Conservation (phyloP, 257 asterid genomes). For the Primulina huaijiensis region DNA sequence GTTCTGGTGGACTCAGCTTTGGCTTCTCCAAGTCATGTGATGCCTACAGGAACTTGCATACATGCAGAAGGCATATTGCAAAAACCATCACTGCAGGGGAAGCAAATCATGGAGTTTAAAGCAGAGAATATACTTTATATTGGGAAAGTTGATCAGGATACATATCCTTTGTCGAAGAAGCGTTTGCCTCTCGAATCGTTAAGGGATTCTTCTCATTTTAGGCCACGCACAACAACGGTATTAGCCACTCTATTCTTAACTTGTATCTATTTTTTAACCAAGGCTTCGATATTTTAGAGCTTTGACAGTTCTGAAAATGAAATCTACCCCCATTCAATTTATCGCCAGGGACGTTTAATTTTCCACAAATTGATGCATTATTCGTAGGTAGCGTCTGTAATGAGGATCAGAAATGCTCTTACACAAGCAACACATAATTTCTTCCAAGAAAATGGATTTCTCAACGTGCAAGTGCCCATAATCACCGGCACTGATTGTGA, state of each 20-base stretch:
- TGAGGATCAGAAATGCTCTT: conserved; percentile 58
- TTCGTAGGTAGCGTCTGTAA: conserved; percentile 77
- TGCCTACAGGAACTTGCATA: conserved; percentile 81
- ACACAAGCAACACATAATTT: conserved; percentile 53
- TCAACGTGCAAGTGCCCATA: conserved; percentile 78
- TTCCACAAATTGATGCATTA: neutral
- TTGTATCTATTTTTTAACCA: too few relatives aligned
- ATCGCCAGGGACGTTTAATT: neutral
- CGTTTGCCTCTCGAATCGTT: conserved; percentile 69
- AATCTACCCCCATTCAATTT: neutral
- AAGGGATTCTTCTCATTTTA: conserved; percentile 65
- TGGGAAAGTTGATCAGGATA: conserved; percentile 60
- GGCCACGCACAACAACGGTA: conserved; percentile 88
- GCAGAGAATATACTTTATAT: conserved; percentile 58
- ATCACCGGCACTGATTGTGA: conserved; percentile 63
- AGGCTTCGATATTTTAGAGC: neutral
- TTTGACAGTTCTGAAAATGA: neutral
- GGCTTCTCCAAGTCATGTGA: conserved; percentile 54
- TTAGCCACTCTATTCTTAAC: neutral
- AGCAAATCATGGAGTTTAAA: conserved; percentile 57
- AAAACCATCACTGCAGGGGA: conserved; percentile 50
- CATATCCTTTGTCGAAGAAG: conserved; percentile 71
- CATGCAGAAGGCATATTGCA: conserved; percentile 72
- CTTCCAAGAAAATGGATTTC: conserved; percentile 59
- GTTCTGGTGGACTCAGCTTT: conserved; percentile 68